phyloP scores from a whole-genome alignment of 805 yeast species.

The Kodamaea neixiangensis region DNA sequence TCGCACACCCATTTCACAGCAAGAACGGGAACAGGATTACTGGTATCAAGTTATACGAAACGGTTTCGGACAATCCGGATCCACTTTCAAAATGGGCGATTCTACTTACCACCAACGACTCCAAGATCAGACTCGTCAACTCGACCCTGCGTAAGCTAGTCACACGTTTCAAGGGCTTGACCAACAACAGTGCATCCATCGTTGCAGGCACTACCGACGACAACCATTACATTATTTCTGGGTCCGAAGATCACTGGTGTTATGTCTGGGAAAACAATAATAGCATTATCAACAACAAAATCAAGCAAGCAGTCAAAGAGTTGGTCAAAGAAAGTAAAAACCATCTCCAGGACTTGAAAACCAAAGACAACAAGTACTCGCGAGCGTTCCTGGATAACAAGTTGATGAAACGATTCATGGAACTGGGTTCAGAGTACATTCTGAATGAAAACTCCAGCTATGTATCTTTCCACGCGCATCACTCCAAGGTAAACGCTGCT shows the following conservation, averaged over 20 bases:
- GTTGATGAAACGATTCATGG: conserved; percentile 31
- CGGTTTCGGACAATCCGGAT: conserved; percentile 12
- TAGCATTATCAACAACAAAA: conserved; percentile 40
- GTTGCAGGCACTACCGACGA: conserved; percentile 65
- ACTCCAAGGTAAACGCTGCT: conserved; percentile 71
- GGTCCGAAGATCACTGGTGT: conserved; percentile 87
- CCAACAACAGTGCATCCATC: conserved; percentile 71
- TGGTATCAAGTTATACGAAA: conserved; percentile 60
- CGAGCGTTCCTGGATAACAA: conserved; percentile 31
- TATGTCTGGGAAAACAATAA: conserved; percentile 72
- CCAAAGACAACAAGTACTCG: conserved; percentile 28
- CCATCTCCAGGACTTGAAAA: conserved; percentile 34
- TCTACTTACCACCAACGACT: conserved; percentile 79
- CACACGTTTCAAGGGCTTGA: conserved; percentile 70
- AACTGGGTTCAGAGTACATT: conserved; percentile 21
- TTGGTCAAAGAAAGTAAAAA: conserved; percentile 34
- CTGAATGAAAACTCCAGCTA: conserved; percentile 60
- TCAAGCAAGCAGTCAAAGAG: conserved; percentile 37
- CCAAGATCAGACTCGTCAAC: conserved; percentile 69
- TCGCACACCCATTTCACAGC: conserved; percentile 26
- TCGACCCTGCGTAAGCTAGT: conserved; percentile 54
- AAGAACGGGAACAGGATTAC: conserved; percentile 58
- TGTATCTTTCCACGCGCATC: conserved; percentile 76
- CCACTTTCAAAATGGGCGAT: conserved; percentile 30
- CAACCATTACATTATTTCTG: conserved; percentile 60